A percentile compares a stretch with the other conserved stretches of the same genome.
These are phyloP conservation scores for Helichrysum umbraculigerum DNA, from an alignment of 129 eudicot species.

Conservation along the genomic window DNA sequence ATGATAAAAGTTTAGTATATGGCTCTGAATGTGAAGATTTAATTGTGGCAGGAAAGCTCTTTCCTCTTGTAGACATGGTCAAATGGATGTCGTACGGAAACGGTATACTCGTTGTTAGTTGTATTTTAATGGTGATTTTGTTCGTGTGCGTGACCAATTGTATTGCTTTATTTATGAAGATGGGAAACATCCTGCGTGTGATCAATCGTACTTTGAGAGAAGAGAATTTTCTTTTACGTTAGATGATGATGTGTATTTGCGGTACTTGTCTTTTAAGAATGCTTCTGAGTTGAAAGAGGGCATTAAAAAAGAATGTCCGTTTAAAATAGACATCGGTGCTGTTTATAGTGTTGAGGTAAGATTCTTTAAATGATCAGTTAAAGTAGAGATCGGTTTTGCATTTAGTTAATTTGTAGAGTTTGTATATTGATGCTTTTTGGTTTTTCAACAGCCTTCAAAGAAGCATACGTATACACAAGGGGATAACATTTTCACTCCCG, in stretches of 20 bases:
- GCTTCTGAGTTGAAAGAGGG: conserved; percentile 68
- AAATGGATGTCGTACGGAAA: conserved; percentile 97
- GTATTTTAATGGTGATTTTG: neutral
- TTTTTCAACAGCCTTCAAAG: conserved; percentile 76
- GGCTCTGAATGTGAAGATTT: conserved; percentile 10
- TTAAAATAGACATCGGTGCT: conserved; percentile 89
- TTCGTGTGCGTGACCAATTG: conserved; percentile 1
- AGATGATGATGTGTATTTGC: conserved; percentile 74
- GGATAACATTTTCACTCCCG: conserved; percentile 83
- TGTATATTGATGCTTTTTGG: conserved; percentile 6
- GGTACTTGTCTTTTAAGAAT: conserved; percentile 69
- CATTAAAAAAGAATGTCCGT: conserved; percentile 77
- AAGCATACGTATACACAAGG: conserved; percentile 84
- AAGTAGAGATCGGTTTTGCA: conserved; percentile 66
- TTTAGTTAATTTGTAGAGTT: neutral
- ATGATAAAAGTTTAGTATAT: conserved; percentile 2
- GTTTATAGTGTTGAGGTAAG: conserved; percentile 84
- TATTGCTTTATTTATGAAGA: conserved; percentile 40
- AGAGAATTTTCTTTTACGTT: conserved; percentile 86
- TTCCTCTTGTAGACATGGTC: conserved; percentile 82
- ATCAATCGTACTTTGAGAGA: conserved; percentile 71
- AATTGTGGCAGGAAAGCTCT: conserved; percentile 69
- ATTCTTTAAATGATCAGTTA: conserved; percentile 50
- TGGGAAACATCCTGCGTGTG: conserved; percentile 96
- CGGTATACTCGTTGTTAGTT: conserved; percentile 46